Evolutionary conservation across 805 yeast genomes (phyloP).

Genomic region (Starmerella ratchasimensis): DNA sequence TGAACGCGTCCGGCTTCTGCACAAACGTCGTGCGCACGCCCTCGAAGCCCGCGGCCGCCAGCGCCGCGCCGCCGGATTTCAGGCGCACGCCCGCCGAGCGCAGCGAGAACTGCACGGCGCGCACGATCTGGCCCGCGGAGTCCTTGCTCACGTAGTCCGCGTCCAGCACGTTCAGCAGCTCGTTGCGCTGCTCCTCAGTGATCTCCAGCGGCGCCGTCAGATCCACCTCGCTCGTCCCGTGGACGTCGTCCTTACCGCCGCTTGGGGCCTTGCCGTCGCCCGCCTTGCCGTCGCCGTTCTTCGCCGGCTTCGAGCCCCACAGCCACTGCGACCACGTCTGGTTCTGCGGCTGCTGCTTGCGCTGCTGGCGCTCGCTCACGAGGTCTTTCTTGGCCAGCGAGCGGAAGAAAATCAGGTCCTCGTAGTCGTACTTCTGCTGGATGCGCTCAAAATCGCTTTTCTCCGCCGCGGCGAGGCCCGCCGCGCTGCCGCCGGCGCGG

Average conservation of each 20-base stretch:
- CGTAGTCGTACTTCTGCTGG: constrained; percentile 50
- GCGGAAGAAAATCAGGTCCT: constrained; percentile 75
- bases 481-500: constrained; percentile 23
- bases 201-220: constrained; percentile 32
- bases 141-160: constrained; percentile 45
- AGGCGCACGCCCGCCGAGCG: constrained; percentile 67
- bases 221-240: constrained; percentile 22
- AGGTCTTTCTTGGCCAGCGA: constrained; percentile 59
- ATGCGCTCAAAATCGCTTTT: constrained; percentile 35
- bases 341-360: constrained; percentile 3
- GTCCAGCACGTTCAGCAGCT: constrained; percentile 85
- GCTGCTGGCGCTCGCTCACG: constrained; percentile 37
- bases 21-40: constrained; percentile 61
- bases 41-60: constrained; percentile 72
- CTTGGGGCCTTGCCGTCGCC: neutral
- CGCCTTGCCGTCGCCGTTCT: neutral
- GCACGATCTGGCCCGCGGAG: constrained; percentile 33
- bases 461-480: constrained; percentile 23
- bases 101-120: constrained; percentile 54
- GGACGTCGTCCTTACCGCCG: no score
- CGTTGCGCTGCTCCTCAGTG: constrained; percentile 78
- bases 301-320: constrained; percentile 15
- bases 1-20: constrained; percentile 67
- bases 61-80: constrained; percentile 28
- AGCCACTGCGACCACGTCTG: constrained; percentile 20